These are phyloP conservation scores for Calonectria crousiana DNA, from an alignment of 2,329 filamentous ascomycete species.

Conservation along the genomic window DNA sequence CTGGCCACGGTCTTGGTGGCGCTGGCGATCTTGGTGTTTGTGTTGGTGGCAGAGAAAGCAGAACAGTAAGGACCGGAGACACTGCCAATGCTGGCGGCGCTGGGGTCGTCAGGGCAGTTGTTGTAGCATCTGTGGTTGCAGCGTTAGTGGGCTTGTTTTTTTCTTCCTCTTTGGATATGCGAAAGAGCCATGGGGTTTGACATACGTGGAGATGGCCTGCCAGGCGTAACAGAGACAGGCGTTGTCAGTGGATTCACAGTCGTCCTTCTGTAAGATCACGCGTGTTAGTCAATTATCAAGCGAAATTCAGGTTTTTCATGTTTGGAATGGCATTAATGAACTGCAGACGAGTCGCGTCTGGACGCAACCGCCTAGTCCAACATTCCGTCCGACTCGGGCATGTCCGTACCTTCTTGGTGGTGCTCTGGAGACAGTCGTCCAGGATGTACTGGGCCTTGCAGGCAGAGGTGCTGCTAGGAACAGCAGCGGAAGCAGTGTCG, in stretches of 20 bases:
- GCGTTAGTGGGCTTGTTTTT: slow-evolving; percentile 17
- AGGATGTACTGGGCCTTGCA: slow-evolving; percentile 63
- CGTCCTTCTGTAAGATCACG: slow-evolving; percentile 44
- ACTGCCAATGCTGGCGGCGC: slow-evolving; percentile 48
- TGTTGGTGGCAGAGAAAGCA: slow-evolving; percentile 58
- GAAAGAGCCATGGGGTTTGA: slow-evolving; percentile 13
- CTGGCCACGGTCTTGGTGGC: slow-evolving; percentile 31
- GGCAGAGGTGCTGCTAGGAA: slow-evolving; percentile 39
- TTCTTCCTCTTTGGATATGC: no score
- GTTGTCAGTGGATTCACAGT: slow-evolving; percentile 57
- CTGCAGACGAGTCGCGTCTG: neutral
- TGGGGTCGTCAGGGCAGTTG: slow-evolving; percentile 66
- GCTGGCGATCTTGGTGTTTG: slow-evolving; percentile 45
- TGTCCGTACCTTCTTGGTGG: slow-evolving; percentile 52
- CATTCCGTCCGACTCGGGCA: neutral
- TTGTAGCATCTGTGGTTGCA: slow-evolving; percentile 60
- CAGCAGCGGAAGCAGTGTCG: slow-evolving; percentile 45
- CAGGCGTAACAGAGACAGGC: slow-evolving; percentile 61
- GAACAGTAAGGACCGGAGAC: slow-evolving; percentile 60
- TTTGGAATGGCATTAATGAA: neutral
- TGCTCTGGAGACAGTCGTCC: slow-evolving; percentile 55
- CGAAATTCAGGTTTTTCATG: neutral
- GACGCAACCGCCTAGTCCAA: neutral
- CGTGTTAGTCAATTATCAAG: neutral
- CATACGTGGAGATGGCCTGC: slow-evolving; percentile 60